Evolutionary conservation across 1,284 basidiomycete species (phyloP).

Genomic region (Sanghuangporus baumii): DNA sequence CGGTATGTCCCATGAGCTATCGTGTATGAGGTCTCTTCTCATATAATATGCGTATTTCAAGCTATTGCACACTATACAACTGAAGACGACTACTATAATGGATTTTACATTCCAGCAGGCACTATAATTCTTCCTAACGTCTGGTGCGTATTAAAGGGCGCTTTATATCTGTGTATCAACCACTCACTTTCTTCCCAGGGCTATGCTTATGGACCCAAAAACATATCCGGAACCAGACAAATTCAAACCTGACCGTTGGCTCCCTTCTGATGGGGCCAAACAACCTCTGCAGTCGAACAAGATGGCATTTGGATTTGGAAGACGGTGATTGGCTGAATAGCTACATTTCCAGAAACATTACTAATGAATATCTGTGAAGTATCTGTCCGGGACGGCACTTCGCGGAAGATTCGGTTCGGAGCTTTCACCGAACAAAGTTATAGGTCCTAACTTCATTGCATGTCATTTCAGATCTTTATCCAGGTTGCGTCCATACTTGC

Average conservation of each 20-base stretch:
- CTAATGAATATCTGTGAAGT: conserved; percentile 1
- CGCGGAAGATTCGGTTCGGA: conserved; percentile 13
- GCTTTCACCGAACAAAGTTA: too few relatives aligned
- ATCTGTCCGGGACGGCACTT: conserved; percentile 20
- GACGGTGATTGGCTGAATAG: not conserved
- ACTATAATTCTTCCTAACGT: conserved; percentile 20
- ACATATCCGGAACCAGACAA: conserved; percentile 23
- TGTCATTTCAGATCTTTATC: conserved; percentile 15
- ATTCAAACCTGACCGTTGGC: conserved; percentile 25
- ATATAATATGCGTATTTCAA: not conserved
- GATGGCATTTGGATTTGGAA: conserved; percentile 12
- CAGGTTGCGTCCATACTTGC: conserved; percentile 18
- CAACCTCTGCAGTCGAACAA: not conserved
- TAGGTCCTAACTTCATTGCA: not conserved
- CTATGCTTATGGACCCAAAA: conserved; percentile 22
- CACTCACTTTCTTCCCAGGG: conserved; percentile 16
- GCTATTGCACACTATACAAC: conserved; percentile 11
- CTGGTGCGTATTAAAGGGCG: conserved; percentile 12
- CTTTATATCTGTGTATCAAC: not conserved
- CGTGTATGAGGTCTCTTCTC: not conserved
- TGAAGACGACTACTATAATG: conserved; percentile 19
- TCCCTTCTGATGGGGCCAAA: not conserved
- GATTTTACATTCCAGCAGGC: conserved; percentile 21
- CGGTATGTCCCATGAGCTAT: not conserved
- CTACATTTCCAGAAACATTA: not conserved